Evolutionary conservation across 208 protist species (phyloP).

Genomic region (Endotrypanum monterogeii): DNA sequence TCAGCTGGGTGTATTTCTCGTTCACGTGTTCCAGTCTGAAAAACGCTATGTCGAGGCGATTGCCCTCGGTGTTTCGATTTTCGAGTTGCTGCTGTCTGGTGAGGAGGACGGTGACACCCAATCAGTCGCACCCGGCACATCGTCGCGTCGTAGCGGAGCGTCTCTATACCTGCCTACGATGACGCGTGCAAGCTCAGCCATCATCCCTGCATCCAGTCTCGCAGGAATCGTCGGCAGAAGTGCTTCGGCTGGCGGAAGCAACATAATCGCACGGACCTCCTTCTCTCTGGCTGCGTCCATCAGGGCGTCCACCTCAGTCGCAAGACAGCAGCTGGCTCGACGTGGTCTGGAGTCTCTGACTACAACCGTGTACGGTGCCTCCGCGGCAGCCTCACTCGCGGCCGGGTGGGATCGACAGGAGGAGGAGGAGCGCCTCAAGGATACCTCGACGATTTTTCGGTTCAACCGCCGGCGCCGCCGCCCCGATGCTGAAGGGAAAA

Average conservation of each 20-base stretch:
- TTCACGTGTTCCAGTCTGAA: conserved; percentile 62
- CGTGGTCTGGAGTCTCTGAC: conserved; percentile 72
- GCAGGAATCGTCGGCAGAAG: conserved; percentile 45
- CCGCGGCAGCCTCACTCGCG: conserved; percentile 74
- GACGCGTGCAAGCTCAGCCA: conserved; percentile 84
- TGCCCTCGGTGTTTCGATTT: conserved; percentile 81
- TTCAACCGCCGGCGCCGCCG: conserved; percentile 48
- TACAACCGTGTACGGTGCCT: conserved; percentile 82
- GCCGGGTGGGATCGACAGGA: conserved; percentile 59
- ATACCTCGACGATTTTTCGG: conserved; percentile 82
- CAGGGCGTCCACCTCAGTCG: conserved; percentile 61
- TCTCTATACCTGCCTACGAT: conserved; percentile 75
- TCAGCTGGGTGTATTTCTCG: conserved; percentile 79
- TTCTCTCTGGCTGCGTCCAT: conserved; percentile 82
- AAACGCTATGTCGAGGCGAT: conserved; percentile 79
- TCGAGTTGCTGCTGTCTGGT: conserved; percentile 76
- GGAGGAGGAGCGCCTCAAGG: conserved; percentile 53
- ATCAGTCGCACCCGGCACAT: conserved; percentile 67
- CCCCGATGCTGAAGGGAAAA: not conserved
- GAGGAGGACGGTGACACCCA: conserved; percentile 84
- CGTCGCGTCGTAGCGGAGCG: conserved; percentile 33
- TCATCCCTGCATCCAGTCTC: conserved; percentile 72
- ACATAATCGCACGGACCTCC: conserved; percentile 40
- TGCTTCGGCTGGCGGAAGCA: conserved; percentile 10
- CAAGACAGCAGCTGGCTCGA: conserved; percentile 58